Base-by-base conservation (phyloP, 345 rosid species). In the Raphanus raphanistrum region DNA sequence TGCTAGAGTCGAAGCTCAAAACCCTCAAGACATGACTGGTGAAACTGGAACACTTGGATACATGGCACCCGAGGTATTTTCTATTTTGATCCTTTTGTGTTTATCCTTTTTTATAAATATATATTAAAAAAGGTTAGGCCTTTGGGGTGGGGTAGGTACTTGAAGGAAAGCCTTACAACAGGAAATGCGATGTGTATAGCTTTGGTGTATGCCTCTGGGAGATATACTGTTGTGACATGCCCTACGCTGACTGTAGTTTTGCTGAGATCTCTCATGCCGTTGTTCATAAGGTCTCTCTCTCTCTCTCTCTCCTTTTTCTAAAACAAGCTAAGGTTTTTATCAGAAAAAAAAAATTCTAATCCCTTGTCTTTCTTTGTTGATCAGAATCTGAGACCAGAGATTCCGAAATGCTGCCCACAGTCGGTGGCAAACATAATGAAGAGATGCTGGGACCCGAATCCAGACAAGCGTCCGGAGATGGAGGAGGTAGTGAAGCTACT, bases 131-230 rank as follows among this genome's bases (percentile, higher is more conserved):
- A 73, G 43, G 15, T 50, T 43, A 16, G 50, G 2, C 10, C 15
- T 41, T 75, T 41, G 50, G 50, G 31, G 61, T 58, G 35, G 35
- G 9, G 35, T 59, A 89, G 97, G 97, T 91, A 70, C 89, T 91
- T 54, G 94, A 91, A 76, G 97, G 94, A 57, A 91, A 87, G 81
- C 88, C 97, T 55, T 91, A 91, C 76, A 86, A 91, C 64, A 85
- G 94, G 75, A 88, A 88, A 81, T 91, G 97, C 0, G 97, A 91
- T 77, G 97, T 91, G 25, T 91, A 91, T 83, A 89, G 94, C 81
- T 91, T 91, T 68, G 91, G 97, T 68, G 87, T 91, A 76, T 89
- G 97, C 85, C 82, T 91, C 35, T 91, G 97, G 97, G 97, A 91
- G 81, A 88, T 86, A 63, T 91, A 91, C 79, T 91, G 97, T 77